Base-by-base conservation (phyloP, 73 alveolate species). In the Durusdinium trenchii region DNA sequence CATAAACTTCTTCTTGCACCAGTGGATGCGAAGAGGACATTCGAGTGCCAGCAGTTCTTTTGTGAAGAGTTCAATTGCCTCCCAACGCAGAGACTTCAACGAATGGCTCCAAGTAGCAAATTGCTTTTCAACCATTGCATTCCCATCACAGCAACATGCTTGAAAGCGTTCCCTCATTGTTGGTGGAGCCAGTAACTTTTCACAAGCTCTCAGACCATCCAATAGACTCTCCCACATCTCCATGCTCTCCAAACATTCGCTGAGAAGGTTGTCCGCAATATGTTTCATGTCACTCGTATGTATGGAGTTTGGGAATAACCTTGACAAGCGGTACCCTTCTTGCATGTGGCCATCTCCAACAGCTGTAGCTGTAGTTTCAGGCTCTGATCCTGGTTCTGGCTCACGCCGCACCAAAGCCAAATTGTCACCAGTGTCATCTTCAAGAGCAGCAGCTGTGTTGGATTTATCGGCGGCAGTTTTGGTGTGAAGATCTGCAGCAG, bases 251-350 rank as follows among this genome's bases (percentile, higher is more conserved):
- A 85, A 42, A 79, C 61, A 38, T 6, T 85, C 94, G 30, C 52
- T 45, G 2, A 85, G 94, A 36, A 85, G 6, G 28, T 85, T 85
- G 60, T 85, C 94, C 38, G 36, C 67, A 2, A 85, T 40, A 28
- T 85, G 94, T 16, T 85, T 85, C 79, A 85, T 14, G 54, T 85
- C 94, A 20, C 60, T n/a, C 0, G 94, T 85, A 32, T 36, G 94
- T 7, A 51, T n/a, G 28, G 35, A 1, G 18, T 85, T 85, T 9
- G 94, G 94, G 79, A 36, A 85, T 0, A 85, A 23, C 0, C 75
- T 45, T 1, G 52, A 51, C 51, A 83, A 43, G 7, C 89, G 89
- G 12, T 40, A n/a, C 7, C 38, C 54, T 7, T 78, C 89, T 14
- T 16, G 28, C 6, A 3, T 6, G 36, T 26, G 52, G 6, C n/a